Evolutionary conservation across 164 flowering plant genomes (phyloP), one percentile per base, ranked within the genome.

Genomic region (Aristolochia contorta): DNA sequence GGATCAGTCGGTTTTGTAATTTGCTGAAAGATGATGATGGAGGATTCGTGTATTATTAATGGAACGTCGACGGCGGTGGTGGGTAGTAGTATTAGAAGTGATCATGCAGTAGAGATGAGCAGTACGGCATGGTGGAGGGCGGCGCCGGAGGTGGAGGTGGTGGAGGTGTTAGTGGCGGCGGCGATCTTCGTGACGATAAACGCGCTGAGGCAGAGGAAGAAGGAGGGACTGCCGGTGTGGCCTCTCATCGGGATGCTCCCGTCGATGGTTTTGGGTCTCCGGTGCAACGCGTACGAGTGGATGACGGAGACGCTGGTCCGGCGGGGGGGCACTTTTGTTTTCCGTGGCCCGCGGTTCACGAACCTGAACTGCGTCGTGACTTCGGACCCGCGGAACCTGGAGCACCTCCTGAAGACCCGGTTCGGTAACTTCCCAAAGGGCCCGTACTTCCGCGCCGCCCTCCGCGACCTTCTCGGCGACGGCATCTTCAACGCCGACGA

Each of bases 401-500:
- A 93, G 78, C 76, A 87, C 63, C 77, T 93, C 33, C 82, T 93
- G 56, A 93, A 88, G 69, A 75, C 86, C 30, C 82, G 72, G 58
- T 90, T 90, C 72, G 0, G 73, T 1, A 79, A 65, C 24, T 90
- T 75, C 69, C 96, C 96, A 0, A 90, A 93, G 67, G 99, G 99
- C 2, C 70, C 32, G 0, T 88, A 68, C 62, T 88, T 90, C 49
- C 74, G 78, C 0, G 64, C 65, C 61, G 74, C 76, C 3, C 64
- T 88, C 6, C 65, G 61, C 1, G 99, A 93, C 47, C 80, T 93
- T 8, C 89, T 93, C 6, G 99, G 99, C 0, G 76, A 79, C n/a
- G 97, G 99, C 0, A 93, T 93, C n/a, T 93, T 93, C 67, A 81
- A 63, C 33, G 92, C 89, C 0, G 96, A 93, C 59, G 83, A 79